Percentiles rank a stretch among this genome's conserved stretches.
These are phyloP conservation scores for Zhuliangozyma blackwelliae DNA, from an alignment of 1,139 yeast genomes.

Conservation along the genomic window DNA sequence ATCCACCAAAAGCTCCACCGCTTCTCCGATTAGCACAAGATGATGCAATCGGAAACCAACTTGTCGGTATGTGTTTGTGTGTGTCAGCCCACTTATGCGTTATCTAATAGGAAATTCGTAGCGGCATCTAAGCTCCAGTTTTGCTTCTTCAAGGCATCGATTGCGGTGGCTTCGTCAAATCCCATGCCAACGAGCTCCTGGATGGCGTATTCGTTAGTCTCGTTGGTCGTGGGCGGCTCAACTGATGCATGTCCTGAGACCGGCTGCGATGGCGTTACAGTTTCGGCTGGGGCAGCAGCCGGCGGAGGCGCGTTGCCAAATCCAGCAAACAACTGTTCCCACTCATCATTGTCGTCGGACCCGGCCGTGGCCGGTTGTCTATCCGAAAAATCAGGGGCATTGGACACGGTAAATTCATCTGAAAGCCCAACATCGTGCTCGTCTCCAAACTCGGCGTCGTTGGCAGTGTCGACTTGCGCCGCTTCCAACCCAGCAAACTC, in stretches of 20 bases:
- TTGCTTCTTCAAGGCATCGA: constrained; percentile 62
- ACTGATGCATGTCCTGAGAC: background rate
- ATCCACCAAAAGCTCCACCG: too few relatives aligned
- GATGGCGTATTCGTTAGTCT: constrained; percentile 24
- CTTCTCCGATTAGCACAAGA: too few relatives aligned
- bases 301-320: constrained; percentile 53
- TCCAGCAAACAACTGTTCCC: constrained; percentile 94
- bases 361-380: constrained; percentile 9
- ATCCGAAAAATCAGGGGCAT: constrained; percentile 26
- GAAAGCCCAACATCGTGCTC: constrained; percentile 23
- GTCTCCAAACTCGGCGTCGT: constrained; percentile 17
- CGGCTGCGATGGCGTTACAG: constrained; percentile 2
- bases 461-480: constrained; percentile 38
- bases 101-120: constrained; percentile 75
- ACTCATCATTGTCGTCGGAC: constrained; percentile 57
- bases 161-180: constrained; percentile 61
- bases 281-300: constrained; percentile 3
- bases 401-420: constrained; percentile 39
- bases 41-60: too few relatives aligned
- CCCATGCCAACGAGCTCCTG: constrained; percentile 91
- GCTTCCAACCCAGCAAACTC: constrained; percentile 38
- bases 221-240: background rate
- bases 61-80: too few relatives aligned
- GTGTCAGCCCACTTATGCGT: too few relatives aligned
- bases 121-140: constrained; percentile 81